Evolutionary conservation across 2,329 filamentous ascomycete genomes (phyloP), one percentile per base, ranked within the genome.

Genomic region (Colletotrichum eleusines): DNA sequence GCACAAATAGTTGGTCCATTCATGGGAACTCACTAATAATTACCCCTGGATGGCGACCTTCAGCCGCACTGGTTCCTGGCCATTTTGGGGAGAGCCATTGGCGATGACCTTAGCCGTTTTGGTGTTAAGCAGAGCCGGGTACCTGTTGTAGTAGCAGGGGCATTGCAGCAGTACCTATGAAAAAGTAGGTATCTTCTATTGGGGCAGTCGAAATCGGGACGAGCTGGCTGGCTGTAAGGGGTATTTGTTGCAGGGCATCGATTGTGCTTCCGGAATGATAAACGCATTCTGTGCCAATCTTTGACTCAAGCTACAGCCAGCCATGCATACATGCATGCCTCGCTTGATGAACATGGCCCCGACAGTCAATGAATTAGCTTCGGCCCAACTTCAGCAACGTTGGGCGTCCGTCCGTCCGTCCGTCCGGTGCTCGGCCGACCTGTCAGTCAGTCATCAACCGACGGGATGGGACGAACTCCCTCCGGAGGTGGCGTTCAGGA

Each of bases 31-130:
- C 26, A 53, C 5, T n/a, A n/a, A n/a, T n/a, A n/a, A n/a, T n/a
- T 61, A 58, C 64, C 68, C 68, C 58, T 68, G 64, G 44, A 28
- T 8, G 44, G 44, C 44, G 6, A 23, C 38, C 44, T 46, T 71
- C 68, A 71, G 68, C 68, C 68, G 68, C 68, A 71, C 42, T 50
- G 55, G 46, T 57, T 66, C 38, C 38, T 62, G 64, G 46, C 55
- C 50, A 28, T 6, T 63, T 68, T 40, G 38, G 68, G n/a, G n/a
- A n/a, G 57, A 42, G 64, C 18, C 44, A 44, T 68, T 59, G 65
- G 64, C 64, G 58, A 71, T 53, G 64, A 54, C 64, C 64, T 53
- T 71, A 23, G 44, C 68, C 28, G 7, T 42, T 71, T 63, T 63
- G 44, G 68, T 48, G 6, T n/a, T 42, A 46, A n/a, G n/a, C 28